Evolutionary conservation across 2,329 filamentous ascomycete genomes (phyloP), one percentile per base, ranked within the genome.

Genomic region (Escovopsis sp.): DNA sequence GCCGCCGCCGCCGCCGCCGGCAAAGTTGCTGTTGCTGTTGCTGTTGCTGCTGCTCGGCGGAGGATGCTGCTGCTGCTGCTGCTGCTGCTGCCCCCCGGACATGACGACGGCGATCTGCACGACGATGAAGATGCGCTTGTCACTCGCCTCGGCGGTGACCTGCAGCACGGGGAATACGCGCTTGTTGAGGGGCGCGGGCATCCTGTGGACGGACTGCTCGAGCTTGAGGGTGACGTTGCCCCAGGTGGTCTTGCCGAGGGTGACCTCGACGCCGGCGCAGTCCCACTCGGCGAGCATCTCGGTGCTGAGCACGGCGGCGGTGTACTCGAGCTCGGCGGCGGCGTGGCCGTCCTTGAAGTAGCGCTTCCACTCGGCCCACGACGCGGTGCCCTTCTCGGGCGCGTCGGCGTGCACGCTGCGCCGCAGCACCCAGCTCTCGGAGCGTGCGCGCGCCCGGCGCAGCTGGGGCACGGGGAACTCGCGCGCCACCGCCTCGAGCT

Each of bases 141-240:
- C 50, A n/a, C 39, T 47, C 2, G 53, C 56, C 8, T 62, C 58
- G 10, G 61, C 60, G 27, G 72, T 72, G 37, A 79, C 57, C 49
- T 82, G 71, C 34, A 85, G 51, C 3, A 78, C 72, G 13, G 75
- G 66, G 44, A 85, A 86, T 3, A 71, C 67, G 34, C 80, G 72
- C 42, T 76, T 68, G 39, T 65, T 63, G 7, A 84, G 59, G n/a
- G 72, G 63, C 3, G 62, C 57, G 0, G 68, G 68, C 35, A 85
- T 63, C 31, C 62, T 61, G 51, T 85, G 79, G 37, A 67, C 66
- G 64, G 80, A 79, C 57, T 83, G 75, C 41, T 69, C 66, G 16
- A 80, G 57, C 45, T 49, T 47, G 14, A 76, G 53, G 23, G 56
- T 58, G 46, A 72, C 66, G 31, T 60, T 51, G 1, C 47, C 54